These are phyloP conservation scores for Paraleonurus japonicus DNA, from an alignment of 257 asterid genomes.

Conservation along the genomic window DNA sequence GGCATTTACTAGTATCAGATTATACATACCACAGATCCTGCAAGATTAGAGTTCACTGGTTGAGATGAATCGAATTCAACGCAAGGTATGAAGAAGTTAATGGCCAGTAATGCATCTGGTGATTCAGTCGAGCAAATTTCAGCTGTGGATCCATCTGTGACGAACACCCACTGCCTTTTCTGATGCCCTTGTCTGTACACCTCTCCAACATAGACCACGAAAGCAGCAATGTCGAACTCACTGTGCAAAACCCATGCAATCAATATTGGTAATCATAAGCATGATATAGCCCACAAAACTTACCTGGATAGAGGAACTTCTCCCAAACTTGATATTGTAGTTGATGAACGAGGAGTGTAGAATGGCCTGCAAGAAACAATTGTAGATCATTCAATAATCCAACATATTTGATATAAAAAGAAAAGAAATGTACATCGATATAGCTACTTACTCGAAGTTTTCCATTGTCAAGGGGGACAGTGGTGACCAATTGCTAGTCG, in stretches of 20 bases:
- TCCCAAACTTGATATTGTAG: slow-evolving; percentile 61
- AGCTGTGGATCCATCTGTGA: slow-evolving; percentile 63
- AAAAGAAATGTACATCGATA: background rate
- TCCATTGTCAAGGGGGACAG: slow-evolving; percentile 47
- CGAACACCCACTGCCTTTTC: slow-evolving; percentile 91
- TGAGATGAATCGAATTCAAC: slow-evolving; percentile 44
- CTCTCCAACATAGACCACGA: slow-evolving; percentile 77
- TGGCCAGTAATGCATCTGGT: slow-evolving; percentile 64
- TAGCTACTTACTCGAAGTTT: slow-evolving; percentile 58
- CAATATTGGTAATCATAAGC: slow-evolving; percentile 21
- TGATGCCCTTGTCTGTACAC: slow-evolving; percentile 57
- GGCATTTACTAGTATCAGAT: background rate
- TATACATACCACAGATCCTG: slow-evolving; percentile 72
- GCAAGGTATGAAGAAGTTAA: slow-evolving; percentile 61
- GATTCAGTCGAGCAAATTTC: slow-evolving; percentile 35
- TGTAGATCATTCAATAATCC: slow-evolving; percentile 20
- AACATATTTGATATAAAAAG: background rate
- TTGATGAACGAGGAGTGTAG: slow-evolving; percentile 69
- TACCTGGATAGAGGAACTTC: slow-evolving; percentile 79
- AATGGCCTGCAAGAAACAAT: slow-evolving; percentile 58
- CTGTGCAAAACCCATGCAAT: slow-evolving; percentile 43
- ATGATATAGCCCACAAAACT: slow-evolving; percentile 21
- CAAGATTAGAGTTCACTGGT: slow-evolving; percentile 54
- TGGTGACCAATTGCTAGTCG: slow-evolving; percentile 68
- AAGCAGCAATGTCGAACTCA: slow-evolving; percentile 89